phyloP scores from a whole-genome alignment of 2,329 filamentous ascomycete genomes.

The Scedosporium dehoogii region DNA sequence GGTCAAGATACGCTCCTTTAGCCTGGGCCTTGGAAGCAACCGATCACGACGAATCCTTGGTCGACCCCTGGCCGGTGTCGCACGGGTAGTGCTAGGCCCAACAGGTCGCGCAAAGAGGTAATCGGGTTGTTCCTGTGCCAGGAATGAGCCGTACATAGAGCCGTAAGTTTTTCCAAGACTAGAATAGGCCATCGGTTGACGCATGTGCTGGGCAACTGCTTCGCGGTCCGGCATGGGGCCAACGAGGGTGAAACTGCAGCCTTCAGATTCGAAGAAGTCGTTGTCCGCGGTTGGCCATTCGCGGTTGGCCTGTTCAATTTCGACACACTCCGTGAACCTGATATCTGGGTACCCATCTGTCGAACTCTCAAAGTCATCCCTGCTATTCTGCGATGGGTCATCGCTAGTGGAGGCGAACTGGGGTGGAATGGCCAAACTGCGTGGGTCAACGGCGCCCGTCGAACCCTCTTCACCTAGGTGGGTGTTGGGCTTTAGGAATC shows the following conservation, averaged over 20 bases:
- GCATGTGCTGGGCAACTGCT: not conserved
- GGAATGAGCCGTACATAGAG: not conserved
- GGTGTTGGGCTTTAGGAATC: slow-evolving; percentile 33
- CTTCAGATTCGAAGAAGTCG: slow-evolving; percentile 25
- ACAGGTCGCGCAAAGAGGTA: not conserved
- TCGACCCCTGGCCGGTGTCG: slow-evolving; percentile 7
- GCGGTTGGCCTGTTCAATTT: slow-evolving; percentile 16
- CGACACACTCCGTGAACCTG: slow-evolving; percentile 10
- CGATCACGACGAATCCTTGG: slow-evolving; percentile 6
- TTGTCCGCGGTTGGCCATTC: slow-evolving; percentile 21
- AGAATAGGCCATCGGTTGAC: not conserved
- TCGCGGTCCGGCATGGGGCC: slow-evolving; percentile 32
- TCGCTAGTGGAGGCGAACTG: not conserved
- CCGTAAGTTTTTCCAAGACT: not conserved
- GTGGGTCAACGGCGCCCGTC: not conserved
- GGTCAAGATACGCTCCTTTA: slow-evolving; percentile 8
- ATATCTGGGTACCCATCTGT: not conserved
- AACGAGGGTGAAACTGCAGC: slow-evolving; percentile 28
- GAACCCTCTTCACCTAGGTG: slow-evolving; percentile 21
- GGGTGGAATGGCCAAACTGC: not conserved
- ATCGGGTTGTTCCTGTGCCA: not conserved
- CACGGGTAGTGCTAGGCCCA: not conserved
- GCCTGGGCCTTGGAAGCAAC: slow-evolving; percentile 1
- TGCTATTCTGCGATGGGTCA: not conserved
- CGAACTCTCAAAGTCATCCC: not conserved